A percentile compares a stretch with the other conserved stretches of the same genome.
Conservation (phyloP, 257 asterid species). For the Primulina huaijiensis region DNA sequence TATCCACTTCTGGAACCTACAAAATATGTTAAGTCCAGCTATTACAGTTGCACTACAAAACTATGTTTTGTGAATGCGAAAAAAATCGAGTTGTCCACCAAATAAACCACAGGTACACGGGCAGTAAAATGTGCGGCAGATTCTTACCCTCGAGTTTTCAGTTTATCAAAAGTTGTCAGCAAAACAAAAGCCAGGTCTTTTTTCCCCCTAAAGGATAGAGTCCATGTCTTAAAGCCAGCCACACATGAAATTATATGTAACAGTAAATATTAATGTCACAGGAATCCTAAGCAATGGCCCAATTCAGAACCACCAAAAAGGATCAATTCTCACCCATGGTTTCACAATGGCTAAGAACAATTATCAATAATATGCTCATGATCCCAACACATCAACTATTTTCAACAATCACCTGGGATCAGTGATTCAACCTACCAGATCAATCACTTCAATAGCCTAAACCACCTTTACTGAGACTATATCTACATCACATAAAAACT, state of each 20-base stretch:
- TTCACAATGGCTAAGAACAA: neutral
- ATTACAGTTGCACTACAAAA: neutral
- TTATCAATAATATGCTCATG: neutral
- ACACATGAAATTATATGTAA: no score
- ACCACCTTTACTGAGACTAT: neutral
- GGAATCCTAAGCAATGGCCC: neutral
- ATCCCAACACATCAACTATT: neutral
- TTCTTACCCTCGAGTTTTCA: no score
- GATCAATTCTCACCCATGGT: neutral
- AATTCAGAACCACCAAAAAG: neutral
- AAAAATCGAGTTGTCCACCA: neutral
- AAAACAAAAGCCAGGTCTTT: neutral
- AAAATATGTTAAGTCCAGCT: slow-evolving; percentile 5
- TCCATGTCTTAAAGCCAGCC: neutral
- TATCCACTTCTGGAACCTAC: slow-evolving; percentile 97
- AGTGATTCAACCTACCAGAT: neutral
- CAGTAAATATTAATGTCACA: neutral
- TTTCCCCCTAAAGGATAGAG: neutral
- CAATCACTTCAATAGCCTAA: neutral
- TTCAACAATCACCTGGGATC: neutral
- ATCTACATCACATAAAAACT: neutral
- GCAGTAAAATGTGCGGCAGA: neutral
- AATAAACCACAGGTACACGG: neutral
- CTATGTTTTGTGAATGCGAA: neutral
- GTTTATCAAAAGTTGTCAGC: neutral